These are phyloP conservation scores for Geosmithia morbida DNA, from an alignment of 2,329 filamentous ascomycete genomes.

Conservation along the genomic window DNA sequence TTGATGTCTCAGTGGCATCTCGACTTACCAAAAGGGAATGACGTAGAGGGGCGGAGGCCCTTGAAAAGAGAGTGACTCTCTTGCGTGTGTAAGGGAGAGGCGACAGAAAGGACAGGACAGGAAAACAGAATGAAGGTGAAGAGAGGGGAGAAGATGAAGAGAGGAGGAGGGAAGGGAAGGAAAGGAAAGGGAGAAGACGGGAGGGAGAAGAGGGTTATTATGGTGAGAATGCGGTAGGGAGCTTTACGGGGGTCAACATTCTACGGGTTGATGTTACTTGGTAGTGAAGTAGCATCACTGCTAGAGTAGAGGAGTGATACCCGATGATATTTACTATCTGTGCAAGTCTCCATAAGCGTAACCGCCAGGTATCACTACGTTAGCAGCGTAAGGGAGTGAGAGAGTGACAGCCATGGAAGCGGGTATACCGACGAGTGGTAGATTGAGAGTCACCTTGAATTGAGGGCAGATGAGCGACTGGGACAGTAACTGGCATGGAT, in stretches of 20 bases:
- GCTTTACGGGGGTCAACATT: too few relatives aligned
- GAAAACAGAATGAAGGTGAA: neutral
- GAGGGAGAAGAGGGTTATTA: too few relatives aligned
- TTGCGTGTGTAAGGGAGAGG: neutral
- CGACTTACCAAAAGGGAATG: neutral
- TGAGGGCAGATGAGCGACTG: neutral
- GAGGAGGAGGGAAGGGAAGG: neutral
- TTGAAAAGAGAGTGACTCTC: neutral
- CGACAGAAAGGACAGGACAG: neutral
- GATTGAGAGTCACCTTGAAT: neutral
- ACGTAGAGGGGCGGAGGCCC: neutral
- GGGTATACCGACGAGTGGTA: neutral
- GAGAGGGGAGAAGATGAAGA: neutral
- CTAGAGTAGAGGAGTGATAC: too few relatives aligned
- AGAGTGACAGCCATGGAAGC: neutral
- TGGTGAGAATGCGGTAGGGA: too few relatives aligned
- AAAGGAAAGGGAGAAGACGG: neutral
- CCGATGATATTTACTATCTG: too few relatives aligned
- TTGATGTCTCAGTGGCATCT: neutral
- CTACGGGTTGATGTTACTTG: too few relatives aligned
- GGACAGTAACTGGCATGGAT: neutral
- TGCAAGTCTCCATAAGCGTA: neutral
- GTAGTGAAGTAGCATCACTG: too few relatives aligned
- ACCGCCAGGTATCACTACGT: neutral
- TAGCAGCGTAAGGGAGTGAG: too few relatives aligned